Evolutionary conservation across 768 basidiomycete species (phyloP).

Genomic region (Lentinula sp.): DNA sequence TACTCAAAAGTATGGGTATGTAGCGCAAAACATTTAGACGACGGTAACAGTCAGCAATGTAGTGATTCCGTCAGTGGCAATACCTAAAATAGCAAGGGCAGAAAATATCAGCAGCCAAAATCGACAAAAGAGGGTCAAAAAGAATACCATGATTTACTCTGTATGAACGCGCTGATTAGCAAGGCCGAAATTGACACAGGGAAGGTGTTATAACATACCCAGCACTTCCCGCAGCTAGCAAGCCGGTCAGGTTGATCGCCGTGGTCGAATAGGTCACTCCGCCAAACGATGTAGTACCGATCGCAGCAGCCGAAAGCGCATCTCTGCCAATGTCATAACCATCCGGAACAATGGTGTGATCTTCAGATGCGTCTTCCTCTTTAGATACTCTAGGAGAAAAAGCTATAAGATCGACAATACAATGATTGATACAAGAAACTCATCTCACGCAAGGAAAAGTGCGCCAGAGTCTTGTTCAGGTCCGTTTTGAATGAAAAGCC

Average conservation of each 20-base stretch:
- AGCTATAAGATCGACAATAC: not conserved
- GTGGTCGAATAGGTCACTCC: slow-evolving; percentile 29
- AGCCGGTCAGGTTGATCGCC: slow-evolving; percentile 29
- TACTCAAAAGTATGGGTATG: too few species aligned
- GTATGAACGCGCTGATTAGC: not conserved
- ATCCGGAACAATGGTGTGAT: slow-evolving; percentile 37
- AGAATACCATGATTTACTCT: not conserved
- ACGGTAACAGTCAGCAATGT: slow-evolving; percentile 36
- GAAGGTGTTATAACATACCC: slow-evolving; percentile 27
- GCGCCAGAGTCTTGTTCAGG: slow-evolving; percentile 37
- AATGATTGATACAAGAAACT: not conserved
- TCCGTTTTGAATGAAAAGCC: slow-evolving; percentile 28
- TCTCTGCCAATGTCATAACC: slow-evolving; percentile 41
- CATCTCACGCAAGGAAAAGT: slow-evolving; percentile 52
- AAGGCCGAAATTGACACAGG: not conserved
- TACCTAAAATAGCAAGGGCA: slow-evolving; percentile 21
- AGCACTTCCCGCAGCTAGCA: slow-evolving; percentile 28
- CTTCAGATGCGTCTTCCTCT: slow-evolving; percentile 22
- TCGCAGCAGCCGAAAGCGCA: not conserved
- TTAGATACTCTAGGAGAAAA: not conserved
- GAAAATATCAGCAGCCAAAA: not conserved
- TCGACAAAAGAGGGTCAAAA: not conserved
- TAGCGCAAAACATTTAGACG: slow-evolving; percentile 9
- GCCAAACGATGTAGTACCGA: slow-evolving; percentile 17
- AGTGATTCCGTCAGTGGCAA: slow-evolving; percentile 38